Conservation (phyloP, 495 filamentous ascomycete species). For the Alectoria sarmentosa region DNA sequence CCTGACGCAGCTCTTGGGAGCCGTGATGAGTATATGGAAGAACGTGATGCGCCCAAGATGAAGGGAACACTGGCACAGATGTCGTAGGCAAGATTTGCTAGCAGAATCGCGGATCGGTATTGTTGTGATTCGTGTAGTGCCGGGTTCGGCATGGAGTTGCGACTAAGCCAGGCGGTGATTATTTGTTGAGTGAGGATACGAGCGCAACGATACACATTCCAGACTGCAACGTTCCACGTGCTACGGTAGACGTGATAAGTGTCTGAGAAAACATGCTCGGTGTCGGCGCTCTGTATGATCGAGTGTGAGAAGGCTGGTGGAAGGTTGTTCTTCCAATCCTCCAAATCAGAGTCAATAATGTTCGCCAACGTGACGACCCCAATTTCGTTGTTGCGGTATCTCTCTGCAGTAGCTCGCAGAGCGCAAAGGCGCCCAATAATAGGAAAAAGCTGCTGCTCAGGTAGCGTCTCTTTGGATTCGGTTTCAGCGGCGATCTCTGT, state of each 20-base stretch:
- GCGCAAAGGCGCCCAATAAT: constrained; percentile 14
- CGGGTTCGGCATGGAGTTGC: not conserved
- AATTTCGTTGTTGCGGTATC: constrained; percentile 17
- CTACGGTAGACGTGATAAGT: constrained; percentile 53
- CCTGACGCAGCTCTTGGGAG: constrained; percentile 4
- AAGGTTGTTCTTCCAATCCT: constrained; percentile 6
- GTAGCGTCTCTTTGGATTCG: not conserved
- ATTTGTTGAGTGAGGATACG: constrained; percentile 40
- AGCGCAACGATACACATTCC: constrained; percentile 58
- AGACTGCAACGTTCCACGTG: constrained; percentile 50
- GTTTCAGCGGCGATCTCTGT: not conserved
- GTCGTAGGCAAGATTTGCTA: not conserved
- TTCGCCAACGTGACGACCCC: constrained; percentile 15
- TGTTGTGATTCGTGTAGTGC: not conserved
- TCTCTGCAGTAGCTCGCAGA: constrained; percentile 6
- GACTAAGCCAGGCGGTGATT: constrained; percentile 7
- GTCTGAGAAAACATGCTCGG: constrained; percentile 1
- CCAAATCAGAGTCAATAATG: constrained; percentile 10
- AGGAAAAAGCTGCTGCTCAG: constrained; percentile 1
- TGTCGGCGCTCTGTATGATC: not conserved
- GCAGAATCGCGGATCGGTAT: not conserved
- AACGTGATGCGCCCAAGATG: constrained; percentile 3
- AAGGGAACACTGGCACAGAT: constrained; percentile 15
- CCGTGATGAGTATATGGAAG: not conserved
- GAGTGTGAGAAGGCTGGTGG: constrained; percentile 4